Evolutionary conservation across 768 basidiomycete species (phyloP), one percentile per base, ranked within the genome.

Genomic region (Agaricus sinodeliciosus): DNA sequence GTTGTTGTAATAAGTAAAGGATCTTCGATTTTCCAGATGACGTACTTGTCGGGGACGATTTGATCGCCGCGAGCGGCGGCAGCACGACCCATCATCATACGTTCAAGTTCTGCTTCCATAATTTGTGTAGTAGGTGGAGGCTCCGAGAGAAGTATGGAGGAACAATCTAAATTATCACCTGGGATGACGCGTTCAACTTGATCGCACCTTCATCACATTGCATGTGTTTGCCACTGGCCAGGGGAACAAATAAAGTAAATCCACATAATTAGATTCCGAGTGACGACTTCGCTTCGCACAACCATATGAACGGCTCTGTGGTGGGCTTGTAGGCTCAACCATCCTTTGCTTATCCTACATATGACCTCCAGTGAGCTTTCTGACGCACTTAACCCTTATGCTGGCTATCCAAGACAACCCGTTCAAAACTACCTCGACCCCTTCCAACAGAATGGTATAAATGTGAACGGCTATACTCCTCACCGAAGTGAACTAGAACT

Each of bases 331-430:
- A 34, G 46, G 52, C 48, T 50, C 55, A 43, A 59, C 58, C 58
- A 49, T 36, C 50, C 48, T 31, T 43, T 42, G 44, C 48, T 48
- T 40, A 41, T 41, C 59, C 22, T 55, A 57, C 51, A 52, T 53
- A 84, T 84, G 83, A 71, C 77, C 59, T 76, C 80, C 55, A 89
- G 85, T 71, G 85, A 89, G 66, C 80, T 90, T 52, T 84, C 83
- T 8, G 81, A 90, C 63, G 87, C 87, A 4, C 81, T 90, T 60
- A 90, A 89, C 65, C 86, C 86, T 9, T 72, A 81, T 62, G 72
- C 78, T 53, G 31, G 48, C 34, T 55, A 56, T 36, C 55, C 48
- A 50, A 57, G 54, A 40, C 45, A 22, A 48, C 26, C 36, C 16
- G 39, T 28, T 26, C 54, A 44, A 40, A 35, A 25, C 46, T 51